A percentile compares a stretch with the other conserved stretches of the same genome.
Conservation (phyloP, 306 rosid species). For the Rosa multiflora region DNA sequence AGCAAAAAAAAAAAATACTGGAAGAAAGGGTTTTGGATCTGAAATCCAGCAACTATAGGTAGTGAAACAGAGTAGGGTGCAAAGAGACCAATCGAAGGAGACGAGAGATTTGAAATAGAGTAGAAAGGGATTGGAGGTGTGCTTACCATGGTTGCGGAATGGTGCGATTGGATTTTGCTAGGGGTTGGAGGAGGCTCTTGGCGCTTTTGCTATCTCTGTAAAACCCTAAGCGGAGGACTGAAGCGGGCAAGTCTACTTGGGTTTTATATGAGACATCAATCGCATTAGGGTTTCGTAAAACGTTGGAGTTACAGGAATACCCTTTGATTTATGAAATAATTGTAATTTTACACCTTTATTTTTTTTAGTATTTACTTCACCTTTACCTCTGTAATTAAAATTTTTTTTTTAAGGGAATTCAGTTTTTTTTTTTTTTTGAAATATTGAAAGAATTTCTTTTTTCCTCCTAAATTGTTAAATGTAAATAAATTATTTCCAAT, state of each 20-base stretch:
- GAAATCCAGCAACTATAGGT: neutral
- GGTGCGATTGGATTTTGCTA: constrained; percentile 3
- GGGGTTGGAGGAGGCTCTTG: neutral
- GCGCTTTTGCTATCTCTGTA: constrained; percentile 6
- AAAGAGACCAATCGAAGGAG: neutral
- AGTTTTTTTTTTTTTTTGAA: too few relatives aligned
- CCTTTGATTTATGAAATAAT: constrained; percentile 8
- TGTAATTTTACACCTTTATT: neutral
- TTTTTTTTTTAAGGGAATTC: too few relatives aligned
- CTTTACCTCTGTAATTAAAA: neutral
- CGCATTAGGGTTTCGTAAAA: constrained; percentile 32
- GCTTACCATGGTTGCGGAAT: constrained; percentile 37
- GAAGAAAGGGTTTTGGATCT: neutral
- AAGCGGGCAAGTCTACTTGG: neutral
- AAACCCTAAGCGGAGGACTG: constrained; percentile 18
- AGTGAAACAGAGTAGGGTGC: neutral
- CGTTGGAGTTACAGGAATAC: constrained; percentile 9
- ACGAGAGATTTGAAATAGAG: neutral
- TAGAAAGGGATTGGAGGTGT: neutral
- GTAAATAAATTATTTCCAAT: too few relatives aligned
- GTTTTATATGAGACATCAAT: constrained; percentile 9
- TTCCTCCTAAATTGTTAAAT: too few relatives aligned
- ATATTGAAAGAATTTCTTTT: too few relatives aligned
- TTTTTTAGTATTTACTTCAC: too few relatives aligned
- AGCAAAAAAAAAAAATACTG: too few relatives aligned